These are phyloP conservation scores for Pyracantha coccinea DNA, from an alignment of 331 rosid species.

Conservation along the genomic window DNA sequence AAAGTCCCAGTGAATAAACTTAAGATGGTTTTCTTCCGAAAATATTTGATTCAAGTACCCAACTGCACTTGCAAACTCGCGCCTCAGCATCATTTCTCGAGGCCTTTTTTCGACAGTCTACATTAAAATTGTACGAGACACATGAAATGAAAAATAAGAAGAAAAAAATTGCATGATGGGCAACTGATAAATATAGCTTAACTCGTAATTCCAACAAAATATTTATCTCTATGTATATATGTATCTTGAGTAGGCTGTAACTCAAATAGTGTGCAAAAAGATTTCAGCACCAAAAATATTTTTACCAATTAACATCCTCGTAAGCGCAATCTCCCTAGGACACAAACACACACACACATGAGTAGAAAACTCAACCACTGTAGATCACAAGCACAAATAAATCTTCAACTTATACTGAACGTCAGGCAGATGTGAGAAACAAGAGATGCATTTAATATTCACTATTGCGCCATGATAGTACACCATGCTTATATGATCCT, in stretches of 20 bases:
- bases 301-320: not conserved
- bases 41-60: slow-evolving; percentile 82
- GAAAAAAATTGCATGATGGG: not conserved
- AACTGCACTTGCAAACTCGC: slow-evolving; percentile 86
- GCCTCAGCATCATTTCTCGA: slow-evolving; percentile 98
- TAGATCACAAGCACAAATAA: not conserved
- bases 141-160: slow-evolving; percentile 7
- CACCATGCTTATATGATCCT: not conserved
- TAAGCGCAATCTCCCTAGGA: not conserved
- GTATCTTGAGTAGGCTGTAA: not conserved
- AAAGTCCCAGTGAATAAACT: slow-evolving; percentile 94
- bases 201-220: not conserved
- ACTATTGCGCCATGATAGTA: not conserved
- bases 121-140: slow-evolving; percentile 25
- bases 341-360: not conserved
- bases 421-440: not conserved
- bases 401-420: not conserved
- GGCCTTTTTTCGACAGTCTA: slow-evolving; percentile 96
- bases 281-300: not conserved
- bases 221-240: not conserved
- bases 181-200: not conserved
- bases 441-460: not conserved
- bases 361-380: not conserved
- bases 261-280: not conserved
- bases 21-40: slow-evolving; percentile 66